Conservation (phyloP, 805 yeast genomes). For the Candida orba region DNA sequence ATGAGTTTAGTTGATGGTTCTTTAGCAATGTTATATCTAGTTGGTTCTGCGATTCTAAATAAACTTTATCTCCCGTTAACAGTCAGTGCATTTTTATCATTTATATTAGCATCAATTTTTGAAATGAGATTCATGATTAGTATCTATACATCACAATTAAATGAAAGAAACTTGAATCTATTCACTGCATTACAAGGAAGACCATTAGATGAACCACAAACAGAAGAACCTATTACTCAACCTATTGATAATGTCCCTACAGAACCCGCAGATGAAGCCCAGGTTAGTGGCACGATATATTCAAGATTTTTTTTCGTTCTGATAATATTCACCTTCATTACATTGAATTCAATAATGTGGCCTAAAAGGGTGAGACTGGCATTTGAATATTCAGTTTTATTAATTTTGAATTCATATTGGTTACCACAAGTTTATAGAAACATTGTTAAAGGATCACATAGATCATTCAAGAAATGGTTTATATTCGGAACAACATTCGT, state of each 20-base stretch:
- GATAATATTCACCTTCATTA: slow-evolving; percentile 47
- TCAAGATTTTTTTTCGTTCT: slow-evolving; percentile 48
- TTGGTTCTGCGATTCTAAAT: slow-evolving; percentile 47
- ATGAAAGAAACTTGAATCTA: slow-evolving; percentile 61
- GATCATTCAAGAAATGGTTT: slow-evolving; percentile 68
- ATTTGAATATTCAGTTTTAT: slow-evolving; percentile 50
- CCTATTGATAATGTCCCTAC: slow-evolving; percentile 17
- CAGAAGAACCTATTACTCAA: slow-evolving; percentile 10
- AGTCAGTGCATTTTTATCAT: slow-evolving; percentile 61
- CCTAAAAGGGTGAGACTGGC: slow-evolving; percentile 44
- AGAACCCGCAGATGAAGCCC: slow-evolving; percentile 40
- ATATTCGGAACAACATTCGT: slow-evolving; percentile 60
- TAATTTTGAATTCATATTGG: slow-evolving; percentile 69
- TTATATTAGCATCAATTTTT: slow-evolving; percentile 64
- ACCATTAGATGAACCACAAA: slow-evolving; percentile 30
- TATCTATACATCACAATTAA: slow-evolving; percentile 62
- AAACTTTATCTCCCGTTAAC: slow-evolving; percentile 60
- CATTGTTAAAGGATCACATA: slow-evolving; percentile 57
- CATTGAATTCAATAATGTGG: slow-evolving; percentile 57
- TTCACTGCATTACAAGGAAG: slow-evolving; percentile 62
- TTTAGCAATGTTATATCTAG: slow-evolving; percentile 52
- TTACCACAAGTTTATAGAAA: slow-evolving; percentile 82
- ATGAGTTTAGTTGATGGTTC: slow-evolving; percentile 67
- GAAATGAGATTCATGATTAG: slow-evolving; percentile 68
- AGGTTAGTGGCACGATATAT: slow-evolving; percentile 50